These are phyloP conservation scores for Colletotrichum godetiae DNA, from an alignment of 2,329 filamentous ascomycete genomes.

Conservation along the genomic window DNA sequence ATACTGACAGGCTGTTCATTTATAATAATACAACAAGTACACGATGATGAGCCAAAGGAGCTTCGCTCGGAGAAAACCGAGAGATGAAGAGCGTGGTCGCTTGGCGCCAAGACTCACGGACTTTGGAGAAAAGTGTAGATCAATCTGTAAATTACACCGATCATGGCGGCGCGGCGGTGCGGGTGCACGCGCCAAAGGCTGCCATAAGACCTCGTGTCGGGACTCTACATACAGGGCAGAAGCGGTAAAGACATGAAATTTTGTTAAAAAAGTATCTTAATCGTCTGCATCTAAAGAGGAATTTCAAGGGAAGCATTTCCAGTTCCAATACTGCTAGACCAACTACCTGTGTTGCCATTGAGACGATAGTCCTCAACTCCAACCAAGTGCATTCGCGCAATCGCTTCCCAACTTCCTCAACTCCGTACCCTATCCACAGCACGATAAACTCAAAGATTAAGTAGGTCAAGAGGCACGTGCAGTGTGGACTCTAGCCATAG, in stretches of 20 bases:
- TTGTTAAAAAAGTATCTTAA: too few relatives aligned
- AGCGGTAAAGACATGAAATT: not conserved
- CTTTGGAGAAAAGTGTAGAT: not conserved
- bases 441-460: not conserved
- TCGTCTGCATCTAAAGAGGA: too few relatives aligned
- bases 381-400: not conserved
- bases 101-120: not conserved
- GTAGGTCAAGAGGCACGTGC: not conserved
- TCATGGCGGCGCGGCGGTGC: too few relatives aligned
- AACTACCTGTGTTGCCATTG: too few relatives aligned
- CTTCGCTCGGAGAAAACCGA: not conserved
- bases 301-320: too few relatives aligned
- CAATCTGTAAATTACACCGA: not conserved
- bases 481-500: not conserved
- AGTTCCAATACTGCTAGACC: not conserved
- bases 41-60: not conserved
- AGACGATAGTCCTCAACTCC: not conserved
- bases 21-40: not conserved
- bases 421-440: not conserved
- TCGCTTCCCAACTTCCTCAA: not conserved
- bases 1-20: not conserved
- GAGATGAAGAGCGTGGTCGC: not conserved
- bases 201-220: not conserved
- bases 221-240: not conserved
- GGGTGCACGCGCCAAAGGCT: not conserved